These are phyloP conservation scores for Globisporangium ultimum DNA, from an alignment of 352 stramenopile species.

Conservation along the genomic window DNA sequence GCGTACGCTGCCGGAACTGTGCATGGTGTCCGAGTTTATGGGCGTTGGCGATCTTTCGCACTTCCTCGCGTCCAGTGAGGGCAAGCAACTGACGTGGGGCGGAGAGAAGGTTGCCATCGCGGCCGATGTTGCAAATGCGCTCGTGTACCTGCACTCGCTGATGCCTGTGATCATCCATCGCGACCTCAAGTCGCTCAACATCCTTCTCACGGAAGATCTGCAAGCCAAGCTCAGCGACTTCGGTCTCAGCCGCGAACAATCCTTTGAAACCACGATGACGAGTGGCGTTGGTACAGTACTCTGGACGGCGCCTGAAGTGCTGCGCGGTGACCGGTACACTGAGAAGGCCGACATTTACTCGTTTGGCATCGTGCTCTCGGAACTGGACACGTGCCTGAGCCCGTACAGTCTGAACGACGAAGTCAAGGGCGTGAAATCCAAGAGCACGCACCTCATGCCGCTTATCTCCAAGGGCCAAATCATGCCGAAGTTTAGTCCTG, in stretches of 20 bases:
- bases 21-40: slow-evolving; percentile 46
- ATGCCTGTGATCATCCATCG: slow-evolving; percentile 38
- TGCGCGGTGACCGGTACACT: slow-evolving; percentile 43
- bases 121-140: slow-evolving; percentile 41
- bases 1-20: slow-evolving; percentile 39
- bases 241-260: slow-evolving; percentile 32
- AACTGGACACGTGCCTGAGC: slow-evolving; percentile 28
- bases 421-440: slow-evolving; percentile 7
- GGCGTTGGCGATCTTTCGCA: slow-evolving; percentile 29
- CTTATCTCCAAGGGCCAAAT: slow-evolving; percentile 30
- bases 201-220: slow-evolving; percentile 38
- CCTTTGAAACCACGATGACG: slow-evolving; percentile 37
- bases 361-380: slow-evolving; percentile 28
- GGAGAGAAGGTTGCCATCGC: slow-evolving; percentile 38
- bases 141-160: slow-evolving; percentile 53
- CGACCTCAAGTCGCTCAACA: slow-evolving; percentile 46
- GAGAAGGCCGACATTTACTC: slow-evolving; percentile 33
- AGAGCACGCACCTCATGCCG: slow-evolving; percentile 25
- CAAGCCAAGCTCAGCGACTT: slow-evolving; percentile 52
- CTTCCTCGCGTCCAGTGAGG: slow-evolving; percentile 26
- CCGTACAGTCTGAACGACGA: slow-evolving; percentile 29
- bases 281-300: slow-evolving; percentile 35
- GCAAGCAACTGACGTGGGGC: slow-evolving; percentile 32
- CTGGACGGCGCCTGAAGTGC: slow-evolving; percentile 46
- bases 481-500: slow-evolving; percentile 30